phyloP scores from a whole-genome alignment of 257 asterid species.

The Solanum dulcamara region DNA sequence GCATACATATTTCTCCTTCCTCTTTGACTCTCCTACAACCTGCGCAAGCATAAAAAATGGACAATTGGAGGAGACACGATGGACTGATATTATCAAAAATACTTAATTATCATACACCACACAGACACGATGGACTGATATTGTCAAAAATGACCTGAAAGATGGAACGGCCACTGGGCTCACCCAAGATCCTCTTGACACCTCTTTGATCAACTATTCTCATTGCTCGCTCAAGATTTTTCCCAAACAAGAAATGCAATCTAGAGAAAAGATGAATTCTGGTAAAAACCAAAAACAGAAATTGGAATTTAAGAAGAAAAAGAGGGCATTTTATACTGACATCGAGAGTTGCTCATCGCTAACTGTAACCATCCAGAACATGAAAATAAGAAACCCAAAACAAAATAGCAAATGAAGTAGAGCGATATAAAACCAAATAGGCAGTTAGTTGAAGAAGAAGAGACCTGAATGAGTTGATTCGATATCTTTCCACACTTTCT shows the following conservation, averaged over 20 bases:
- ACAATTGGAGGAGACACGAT: too few species aligned
- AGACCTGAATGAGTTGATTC: slow-evolving; percentile 60
- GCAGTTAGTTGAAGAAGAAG: not conserved
- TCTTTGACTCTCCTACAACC: slow-evolving; percentile 84
- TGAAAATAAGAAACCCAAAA: not conserved
- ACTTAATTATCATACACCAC: not conserved
- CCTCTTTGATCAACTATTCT: slow-evolving; percentile 76
- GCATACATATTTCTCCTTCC: slow-evolving; percentile 77
- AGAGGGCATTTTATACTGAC: slow-evolving; percentile 29
- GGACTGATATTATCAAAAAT: not conserved
- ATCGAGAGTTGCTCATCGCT: slow-evolving; percentile 71
- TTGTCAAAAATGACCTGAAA: slow-evolving; percentile 37
- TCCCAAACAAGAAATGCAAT: slow-evolving; percentile 77
- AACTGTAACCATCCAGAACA: slow-evolving; percentile 27
- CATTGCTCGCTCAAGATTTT: slow-evolving; percentile 70
- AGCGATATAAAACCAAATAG: not conserved
- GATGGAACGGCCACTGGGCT: slow-evolving; percentile 62
- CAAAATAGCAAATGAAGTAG: not conserved
- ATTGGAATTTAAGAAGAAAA: not conserved
- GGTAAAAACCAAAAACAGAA: not conserved
- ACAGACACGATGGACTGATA: not conserved
- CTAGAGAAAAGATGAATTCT: slow-evolving; percentile 12
- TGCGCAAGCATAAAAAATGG: slow-evolving; percentile 1
- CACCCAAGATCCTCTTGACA: slow-evolving; percentile 68
- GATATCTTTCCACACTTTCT: slow-evolving; percentile 61